These are phyloP conservation scores for Paramecium tetraurelia DNA, from an alignment of 73 alveolate species.

Conservation along the genomic window DNA sequence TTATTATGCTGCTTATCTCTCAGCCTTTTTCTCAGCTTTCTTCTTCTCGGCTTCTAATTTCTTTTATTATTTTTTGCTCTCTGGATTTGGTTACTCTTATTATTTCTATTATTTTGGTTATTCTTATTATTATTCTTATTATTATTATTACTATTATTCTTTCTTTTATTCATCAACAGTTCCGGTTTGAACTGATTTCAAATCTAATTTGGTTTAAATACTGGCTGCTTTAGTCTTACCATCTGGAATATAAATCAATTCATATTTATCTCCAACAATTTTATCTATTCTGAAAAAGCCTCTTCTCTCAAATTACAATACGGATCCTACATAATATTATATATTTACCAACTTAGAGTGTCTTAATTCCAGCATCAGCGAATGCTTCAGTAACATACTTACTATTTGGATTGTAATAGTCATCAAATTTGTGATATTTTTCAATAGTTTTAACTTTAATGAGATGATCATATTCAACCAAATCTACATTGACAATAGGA, in stretches of 20 bases:
- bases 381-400: conserved; percentile 81
- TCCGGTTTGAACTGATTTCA: not conserved
- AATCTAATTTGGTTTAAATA: conserved; percentile 17
- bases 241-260: conserved; percentile 91
- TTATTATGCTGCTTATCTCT: not conserved
- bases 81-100: conserved; percentile 14
- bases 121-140: conserved; percentile 8
- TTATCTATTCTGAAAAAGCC: conserved; percentile 92
- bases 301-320: conserved; percentile 93
- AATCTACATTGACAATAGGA: conserved; percentile 67
- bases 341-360: conserved; percentile 48
- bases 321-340: conserved; percentile 62
- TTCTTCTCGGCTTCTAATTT: not conserved
- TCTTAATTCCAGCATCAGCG: conserved; percentile 81
- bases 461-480: conserved; percentile 92
- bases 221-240: conserved; percentile 86
- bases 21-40: conserved; percentile 42
- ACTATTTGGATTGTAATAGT: conserved; percentile 79
- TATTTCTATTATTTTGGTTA: conserved; percentile 58
- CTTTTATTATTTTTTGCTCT: conserved; percentile 36
- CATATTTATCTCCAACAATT: conserved; percentile 67
- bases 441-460: conserved; percentile 86
- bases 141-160: conserved; percentile 60
- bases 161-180: conserved; percentile 50
- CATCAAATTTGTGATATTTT: conserved; percentile 82